Evolutionary conservation across 2,329 filamentous ascomycete genomes (phyloP), one percentile per base, ranked within the genome.

Genomic region (Raffaelea arxii): DNA sequence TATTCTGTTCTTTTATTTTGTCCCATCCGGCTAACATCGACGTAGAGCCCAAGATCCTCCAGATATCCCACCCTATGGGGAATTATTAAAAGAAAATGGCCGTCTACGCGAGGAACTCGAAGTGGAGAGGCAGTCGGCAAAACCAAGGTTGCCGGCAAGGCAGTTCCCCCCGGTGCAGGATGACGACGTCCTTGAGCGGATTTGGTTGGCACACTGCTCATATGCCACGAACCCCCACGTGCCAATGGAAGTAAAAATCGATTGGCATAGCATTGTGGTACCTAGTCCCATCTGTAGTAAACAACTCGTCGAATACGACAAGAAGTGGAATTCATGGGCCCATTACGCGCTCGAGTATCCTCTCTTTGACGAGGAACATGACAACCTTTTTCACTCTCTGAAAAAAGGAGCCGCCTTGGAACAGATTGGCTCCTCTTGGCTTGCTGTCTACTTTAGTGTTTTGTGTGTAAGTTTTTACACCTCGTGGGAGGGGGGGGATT

Each of bases 241-340:
- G n/a, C n/a, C n/a, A n/a, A n/a, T 3, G n/a, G 22, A 35, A 10
- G 36, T 30, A 18, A 25, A n/a, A 16, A 10, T 45, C 10, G 24
- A 14, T 25, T 45, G 43, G 43, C 6, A 19, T n/a, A 11, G 25
- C 36, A 41, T 46, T 25, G 18, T 21, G 7, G 6, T 46, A 1
- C 36, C 36, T 2, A 9, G 16, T 16, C n/a, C 10, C 9, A 11
- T 3, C 12, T 40, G 36, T 25, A 46, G 43, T 36, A 6, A 21
- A 6, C 16, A 21, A 12, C 43, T 45, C 3, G 35, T 45, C 35
- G 35, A 25, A 19, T 39, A 45, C 43, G 43, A 45, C 43, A 45
- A 39, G 43, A 2, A n/a, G 25, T 46, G 36, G 43, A 39, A 40
- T 4, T 46, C 25, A 9, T 46, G 43, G 43, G 37, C 22, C 5